phyloP scores from a whole-genome alignment of 2,329 filamentous ascomycete genomes.

The Alternaria brassicae region DNA sequence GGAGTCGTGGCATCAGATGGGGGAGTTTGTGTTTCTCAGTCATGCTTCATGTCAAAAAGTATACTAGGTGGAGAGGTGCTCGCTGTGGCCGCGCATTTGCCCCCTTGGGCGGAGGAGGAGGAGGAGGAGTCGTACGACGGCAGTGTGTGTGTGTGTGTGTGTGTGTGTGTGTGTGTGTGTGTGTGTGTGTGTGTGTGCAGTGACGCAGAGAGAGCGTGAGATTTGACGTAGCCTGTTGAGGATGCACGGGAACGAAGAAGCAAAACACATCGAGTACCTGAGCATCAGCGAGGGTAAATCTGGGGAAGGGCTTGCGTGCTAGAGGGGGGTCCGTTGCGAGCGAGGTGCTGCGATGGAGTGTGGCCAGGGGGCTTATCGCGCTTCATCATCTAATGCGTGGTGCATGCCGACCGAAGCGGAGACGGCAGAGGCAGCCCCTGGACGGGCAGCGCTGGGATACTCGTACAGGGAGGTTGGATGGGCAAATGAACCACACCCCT shows the following conservation, averaged over 20 bases:
- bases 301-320: conserved; percentile 35
- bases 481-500: conserved; percentile 12
- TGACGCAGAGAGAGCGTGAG: conserved; percentile 7
- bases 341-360: conserved; percentile 18
- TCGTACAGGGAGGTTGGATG: conserved; percentile 1
- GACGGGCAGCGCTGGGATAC: not conserved
- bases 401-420: conserved; percentile 16
- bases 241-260: conserved; percentile 36
- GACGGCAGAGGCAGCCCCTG: conserved; percentile 4
- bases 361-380: conserved; percentile 28
- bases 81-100: too few relatives aligned
- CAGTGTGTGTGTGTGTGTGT: not conserved
- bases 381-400: conserved; percentile 19
- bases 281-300: conserved; percentile 27
- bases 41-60: not conserved
- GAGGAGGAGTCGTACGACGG: not conserved
- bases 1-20: not conserved
- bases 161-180: not conserved
- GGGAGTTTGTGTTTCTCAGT: not conserved
- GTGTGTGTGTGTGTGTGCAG: not conserved
- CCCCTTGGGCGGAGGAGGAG: too few relatives aligned
- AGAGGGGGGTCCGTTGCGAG: conserved; percentile 8
- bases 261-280: conserved; percentile 27
- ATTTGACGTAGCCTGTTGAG: not conserved
- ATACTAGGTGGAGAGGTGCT: not conserved